Conservation (phyloP, 495 filamentous ascomycete genomes). For the Penicillium bovifimosum region DNA sequence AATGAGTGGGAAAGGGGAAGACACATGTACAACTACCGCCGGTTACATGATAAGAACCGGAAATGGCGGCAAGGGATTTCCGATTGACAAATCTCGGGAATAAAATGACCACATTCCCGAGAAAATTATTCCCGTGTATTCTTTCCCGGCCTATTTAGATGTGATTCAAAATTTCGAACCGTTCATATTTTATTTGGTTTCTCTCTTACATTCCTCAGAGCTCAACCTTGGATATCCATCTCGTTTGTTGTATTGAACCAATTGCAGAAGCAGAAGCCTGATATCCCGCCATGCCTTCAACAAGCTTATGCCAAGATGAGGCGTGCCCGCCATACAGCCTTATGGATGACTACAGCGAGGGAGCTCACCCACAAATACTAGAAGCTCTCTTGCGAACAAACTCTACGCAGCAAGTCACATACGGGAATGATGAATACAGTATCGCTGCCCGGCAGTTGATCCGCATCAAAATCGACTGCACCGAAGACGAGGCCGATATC, state of each 20-base stretch:
- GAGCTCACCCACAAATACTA: slow-evolving; percentile 40
- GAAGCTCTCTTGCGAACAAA: slow-evolving; percentile 38
- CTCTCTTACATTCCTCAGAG: neutral
- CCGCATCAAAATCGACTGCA: slow-evolving; percentile 23
- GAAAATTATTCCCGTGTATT: slow-evolving; percentile 10
- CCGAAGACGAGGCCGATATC: slow-evolving; percentile 36
- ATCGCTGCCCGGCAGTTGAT: slow-evolving; percentile 30
- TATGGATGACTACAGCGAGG: slow-evolving; percentile 44
- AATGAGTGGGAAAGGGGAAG: slow-evolving; percentile 53
- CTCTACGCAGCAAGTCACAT: slow-evolving; percentile 35
- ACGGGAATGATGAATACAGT: slow-evolving; percentile 36
- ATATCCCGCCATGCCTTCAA: slow-evolving; percentile 21
- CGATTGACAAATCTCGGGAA: slow-evolving; percentile 21
- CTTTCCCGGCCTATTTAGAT: neutral
- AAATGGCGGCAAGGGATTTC: neutral
- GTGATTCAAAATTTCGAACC: neutral
- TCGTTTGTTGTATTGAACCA: neutral
- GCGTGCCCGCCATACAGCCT: slow-evolving; percentile 36
- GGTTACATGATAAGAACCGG: slow-evolving; percentile 5
- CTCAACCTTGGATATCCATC: neutral
- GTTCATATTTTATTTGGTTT: slow-evolving; percentile 1
- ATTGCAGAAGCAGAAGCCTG: neutral
- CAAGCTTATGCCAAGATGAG: slow-evolving; percentile 28
- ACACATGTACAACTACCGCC: no score
- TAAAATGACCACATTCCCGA: slow-evolving; percentile 22